Percentiles rank a stretch among this genome's conserved stretches.
Evolutionary conservation across 352 stramenopile species (phyloP).

Genomic region (Pythium aphanidermatum): DNA sequence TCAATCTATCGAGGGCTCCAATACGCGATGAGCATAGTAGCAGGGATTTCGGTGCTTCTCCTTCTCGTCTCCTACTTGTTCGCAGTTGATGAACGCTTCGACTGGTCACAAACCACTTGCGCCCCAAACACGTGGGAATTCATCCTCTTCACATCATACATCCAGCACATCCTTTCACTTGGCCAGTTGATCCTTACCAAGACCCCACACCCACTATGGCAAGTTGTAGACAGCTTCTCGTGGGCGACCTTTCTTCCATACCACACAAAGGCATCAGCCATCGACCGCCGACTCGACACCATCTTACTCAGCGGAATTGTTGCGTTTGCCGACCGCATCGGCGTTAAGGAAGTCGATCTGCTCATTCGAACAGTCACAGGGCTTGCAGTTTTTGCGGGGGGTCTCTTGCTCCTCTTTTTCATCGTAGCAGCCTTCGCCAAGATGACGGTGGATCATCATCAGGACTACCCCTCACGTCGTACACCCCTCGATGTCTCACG

Average conservation of each 20-base stretch:
- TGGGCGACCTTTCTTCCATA: constrained; percentile 22
- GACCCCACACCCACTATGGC: constrained; percentile 15
- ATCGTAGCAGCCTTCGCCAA: constrained; percentile 12
- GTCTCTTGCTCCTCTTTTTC: constrained; percentile 19
- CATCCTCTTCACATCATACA: constrained; percentile 19
- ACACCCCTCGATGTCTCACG: not conserved
- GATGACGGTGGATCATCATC: constrained; percentile 1
- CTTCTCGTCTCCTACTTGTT: constrained; percentile 14
- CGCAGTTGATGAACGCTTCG: constrained; percentile 11
- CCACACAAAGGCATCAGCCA: constrained; percentile 9
- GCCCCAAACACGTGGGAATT: constrained; percentile 33
- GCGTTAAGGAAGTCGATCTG: constrained; percentile 16
- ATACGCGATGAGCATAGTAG: constrained; percentile 6
- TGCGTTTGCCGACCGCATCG: constrained; percentile 20
- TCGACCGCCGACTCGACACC: constrained; percentile 9
- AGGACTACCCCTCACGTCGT: not conserved
- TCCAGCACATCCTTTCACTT: constrained; percentile 23
- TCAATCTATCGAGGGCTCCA: constrained; percentile 3
- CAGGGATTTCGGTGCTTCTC: constrained; percentile 7
- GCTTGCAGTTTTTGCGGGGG: constrained; percentile 13
- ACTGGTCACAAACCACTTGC: constrained; percentile 1
- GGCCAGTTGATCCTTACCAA: constrained; percentile 17
- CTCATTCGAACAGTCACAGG: constrained; percentile 8
- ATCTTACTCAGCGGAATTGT: constrained; percentile 16
- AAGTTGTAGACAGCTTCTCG: constrained; percentile 19